Evolutionary conservation across 2,329 filamentous ascomycete genomes (phyloP), one percentile per base, ranked within the genome.

Genomic region (Neurospora crassa): DNA sequence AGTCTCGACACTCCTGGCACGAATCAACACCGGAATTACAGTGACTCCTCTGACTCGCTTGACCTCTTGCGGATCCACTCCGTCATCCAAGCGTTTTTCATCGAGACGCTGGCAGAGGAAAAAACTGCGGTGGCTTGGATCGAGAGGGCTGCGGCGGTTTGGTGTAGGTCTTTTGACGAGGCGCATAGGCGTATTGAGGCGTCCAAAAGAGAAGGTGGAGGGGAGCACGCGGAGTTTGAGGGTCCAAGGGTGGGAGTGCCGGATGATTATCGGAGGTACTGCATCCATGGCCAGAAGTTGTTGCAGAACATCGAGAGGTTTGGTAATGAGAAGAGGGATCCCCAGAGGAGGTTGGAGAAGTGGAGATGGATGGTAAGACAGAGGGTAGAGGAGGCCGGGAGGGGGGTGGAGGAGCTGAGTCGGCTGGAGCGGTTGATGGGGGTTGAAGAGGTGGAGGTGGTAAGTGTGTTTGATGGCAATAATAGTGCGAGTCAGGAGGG

Each of bases 31-130:
- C 24, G 24, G 18, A 45, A 5, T 24, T 78, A 81, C 53, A 82
- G 85, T 71, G 80, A 81, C 76, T 74, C 80, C 2, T 78, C 80
- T 12, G 84, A 86, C 43, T 82, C 79, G 53, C 78, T 87, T 8
- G 86, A 88, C 70, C 82, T 86, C 24, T 81, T 88, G 1, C 78
- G 83, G 34, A 78, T 87, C 8, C 85, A 87, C 73, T 82, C 82
- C 41, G 84, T 87, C 5, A 83, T 87, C 1, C 85, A 87, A 72
- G 82, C 82, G 2, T 87, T 87, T 73, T 86, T 87, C 71, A 78
- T 84, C 34, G 84, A 86, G 68, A 79, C 81, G 0, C 77, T 87
- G 2, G 79, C 79, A 24, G 80, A 83, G 16, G 80, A 82, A 20
- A 81, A 80, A 40, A 78, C 83, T 68, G 77, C 83, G 0, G 75